Percentiles rank a stretch among this genome's conserved stretches.
phyloP scores from a whole-genome alignment of 768 basidiomycete genomes.

The Kwoniella sp. region DNA sequence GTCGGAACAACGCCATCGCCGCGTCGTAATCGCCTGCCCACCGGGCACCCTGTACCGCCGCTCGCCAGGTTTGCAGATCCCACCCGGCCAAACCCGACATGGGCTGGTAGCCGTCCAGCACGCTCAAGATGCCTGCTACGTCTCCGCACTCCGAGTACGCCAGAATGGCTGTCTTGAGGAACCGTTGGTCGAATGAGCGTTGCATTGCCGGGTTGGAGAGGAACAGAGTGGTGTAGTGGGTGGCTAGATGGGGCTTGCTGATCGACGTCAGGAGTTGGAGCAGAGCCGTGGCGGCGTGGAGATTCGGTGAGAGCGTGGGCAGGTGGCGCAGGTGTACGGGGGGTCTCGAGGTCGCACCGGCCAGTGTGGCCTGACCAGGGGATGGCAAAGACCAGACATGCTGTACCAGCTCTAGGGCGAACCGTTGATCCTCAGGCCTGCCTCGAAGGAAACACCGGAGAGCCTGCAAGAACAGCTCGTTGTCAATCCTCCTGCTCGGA shows the following conservation, averaged over 20 bases:
- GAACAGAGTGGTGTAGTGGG: slow-evolving; percentile 31
- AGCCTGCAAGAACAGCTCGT: slow-evolving; percentile 1
- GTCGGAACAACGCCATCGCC: slow-evolving; percentile 19
- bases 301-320: slow-evolving; percentile 19
- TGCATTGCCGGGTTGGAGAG: slow-evolving; percentile 11
- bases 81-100: slow-evolving; percentile 20
- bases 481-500: slow-evolving; percentile 3
- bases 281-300: slow-evolving; percentile 30
- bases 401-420: slow-evolving; percentile 1
- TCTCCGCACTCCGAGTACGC: slow-evolving; percentile 30
- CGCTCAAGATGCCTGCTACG: slow-evolving; percentile 11
- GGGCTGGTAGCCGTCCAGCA: slow-evolving; percentile 28
- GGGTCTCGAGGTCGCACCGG: not conserved
- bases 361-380: slow-evolving; percentile 1
- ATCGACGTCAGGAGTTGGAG: slow-evolving; percentile 17
- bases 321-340: not conserved
- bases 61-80: slow-evolving; percentile 21
- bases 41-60: slow-evolving; percentile 27
- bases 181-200: slow-evolving; percentile 11
- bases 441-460: slow-evolving; percentile 10
- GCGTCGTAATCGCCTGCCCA: slow-evolving; percentile 35
- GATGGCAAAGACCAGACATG: slow-evolving; percentile 11
- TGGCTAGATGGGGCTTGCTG: slow-evolving; percentile 17
- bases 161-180: slow-evolving; percentile 19
- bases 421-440: slow-evolving; percentile 10